Base-by-base conservation (phyloP, 352 stramenopile species). In the Phytophthora meadii region DNA sequence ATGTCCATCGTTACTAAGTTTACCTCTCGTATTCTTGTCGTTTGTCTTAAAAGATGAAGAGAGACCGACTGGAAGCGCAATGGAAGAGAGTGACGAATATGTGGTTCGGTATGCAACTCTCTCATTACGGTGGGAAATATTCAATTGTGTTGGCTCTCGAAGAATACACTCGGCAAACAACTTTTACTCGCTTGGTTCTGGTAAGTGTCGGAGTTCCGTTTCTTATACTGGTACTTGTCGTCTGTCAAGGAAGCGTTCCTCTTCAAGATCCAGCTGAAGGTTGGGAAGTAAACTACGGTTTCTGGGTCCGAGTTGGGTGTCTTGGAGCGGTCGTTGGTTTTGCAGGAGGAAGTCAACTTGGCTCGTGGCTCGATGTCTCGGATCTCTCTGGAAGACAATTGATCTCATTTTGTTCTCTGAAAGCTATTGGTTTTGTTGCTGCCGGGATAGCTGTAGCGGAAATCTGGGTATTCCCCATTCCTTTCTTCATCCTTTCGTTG, bases 81-180 rank as follows among this genome's bases (percentile, higher is more conserved):
- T 5, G 4, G 9, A 49, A 48, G 10, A 50, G 8, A 49, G 10
- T 30, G 10, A 22, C 12, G 12, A n/a, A 51, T 15, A 22, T 28
- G 12, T 65, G 57, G 57, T 52, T 53, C 19, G 39, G 11, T 9
- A 32, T 53, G 11, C 57, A 65, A 15, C 45, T 58, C 40, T 37
- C 57, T n/a, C 48, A 54, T 30, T 65, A 48, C 15, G 58, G 58
- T 54, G 50, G 59, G 1, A 60, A 49, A 42, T 67, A 61, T 17
- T 67, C 50, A 2, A 54, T 54, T 19, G 59, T 61, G 59, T 5
- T 67, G 7, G 25, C 49, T 22, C 42, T 67, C 3, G 59, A 67
- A 7, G 59, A 67, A 34, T 61, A 61, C 15, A 61, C 41, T 9
- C 40, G 59, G 24, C 30, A 10, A 7, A 67, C 59, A 5, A 49